Base-by-base conservation (phyloP, 2,329 filamentous ascomycete species). In the Dothidotthia symphoricarpi region DNA sequence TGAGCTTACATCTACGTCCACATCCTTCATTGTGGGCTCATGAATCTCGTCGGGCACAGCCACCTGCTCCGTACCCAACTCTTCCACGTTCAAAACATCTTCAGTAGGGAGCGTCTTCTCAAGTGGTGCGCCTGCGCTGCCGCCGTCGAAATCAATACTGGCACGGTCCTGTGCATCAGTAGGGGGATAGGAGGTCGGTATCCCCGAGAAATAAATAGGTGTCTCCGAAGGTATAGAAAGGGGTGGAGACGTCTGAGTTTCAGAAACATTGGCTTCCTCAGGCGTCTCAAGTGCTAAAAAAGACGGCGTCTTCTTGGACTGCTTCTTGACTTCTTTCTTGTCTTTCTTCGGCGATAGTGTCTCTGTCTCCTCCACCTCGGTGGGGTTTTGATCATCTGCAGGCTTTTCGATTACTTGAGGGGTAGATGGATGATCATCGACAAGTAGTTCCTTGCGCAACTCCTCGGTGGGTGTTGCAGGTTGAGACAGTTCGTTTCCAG, bases 251-350 rank as follows among this genome's bases (percentile, higher is more conserved):
- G 55, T 37, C 55, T 55, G 55, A 56, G 55, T 53, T 49, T 59
- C 53, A 55, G 55, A 56, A 48, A 53, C 49, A 30, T 55, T 59
- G 53, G 51, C 53, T 57, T 47, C 53, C 53, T 55, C 53, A 57
- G 55, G 44, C 57, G 55, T 51, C 57, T 60, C 57, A 55, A 49
- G 41, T 45, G 54, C 57, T 60, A 59, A 59, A 59, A 59, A 57
- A 58, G 57, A 41, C 51, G 44, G 55, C 16, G 36, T 48, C 32
- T 44, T 33, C 17, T 46, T 50, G 34, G 34, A 29, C 45, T 44
- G 43, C 28, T 52, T 54, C 38, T 51, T 48, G 36, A 34, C 43
- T 44, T 54, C 44, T 37, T 55, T 56, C 33, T 51, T 56, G 11
- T 38, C 43, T 33, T 49, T 51, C 30, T 47, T 49, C 2, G 44